Percentiles rank a stretch among this genome's conserved stretches.
These are phyloP conservation scores for Platismatia glauca DNA, from an alignment of 495 filamentous ascomycete genomes.

Conservation along the genomic window DNA sequence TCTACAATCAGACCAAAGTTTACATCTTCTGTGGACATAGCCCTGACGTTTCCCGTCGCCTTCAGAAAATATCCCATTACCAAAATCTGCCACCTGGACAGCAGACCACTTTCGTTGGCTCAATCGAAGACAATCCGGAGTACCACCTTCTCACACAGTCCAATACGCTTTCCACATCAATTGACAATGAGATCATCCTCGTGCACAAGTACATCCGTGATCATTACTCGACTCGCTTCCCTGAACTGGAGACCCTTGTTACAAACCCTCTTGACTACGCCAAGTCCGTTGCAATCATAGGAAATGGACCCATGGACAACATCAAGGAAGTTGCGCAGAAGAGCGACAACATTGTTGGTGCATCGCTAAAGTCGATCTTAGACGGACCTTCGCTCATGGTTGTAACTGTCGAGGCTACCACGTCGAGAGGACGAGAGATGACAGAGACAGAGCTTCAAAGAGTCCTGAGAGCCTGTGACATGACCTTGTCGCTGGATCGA, in stretches of 20 bases:
- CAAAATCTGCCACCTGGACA: conserved; percentile 58
- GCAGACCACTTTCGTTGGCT: conserved; percentile 54
- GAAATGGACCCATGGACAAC: conserved; percentile 85
- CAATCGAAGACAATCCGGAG: conserved; percentile 77
- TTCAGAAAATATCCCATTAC: conserved; percentile 69
- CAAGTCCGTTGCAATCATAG: conserved; percentile 86
- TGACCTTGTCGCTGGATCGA: conserved; percentile 75
- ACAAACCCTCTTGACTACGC: conserved; percentile 90
- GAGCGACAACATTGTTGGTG: conserved; percentile 63
- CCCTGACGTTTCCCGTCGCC: conserved; percentile 48
- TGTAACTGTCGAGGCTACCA: conserved; percentile 90
- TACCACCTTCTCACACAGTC: conserved; percentile 76
- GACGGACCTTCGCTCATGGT: conserved; percentile 90
- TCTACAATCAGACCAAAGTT: conserved; percentile 30
- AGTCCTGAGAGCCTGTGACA: conserved; percentile 72
- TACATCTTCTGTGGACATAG: conserved; percentile 37
- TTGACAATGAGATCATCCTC: conserved; percentile 82
- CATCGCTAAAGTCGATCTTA: conserved; percentile 66
- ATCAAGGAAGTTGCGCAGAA: conserved; percentile 67
- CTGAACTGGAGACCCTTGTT: conserved; percentile 90
- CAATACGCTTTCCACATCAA: conserved; percentile 76
- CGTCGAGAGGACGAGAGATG: conserved; percentile 71
- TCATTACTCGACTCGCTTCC: conserved; percentile 89
- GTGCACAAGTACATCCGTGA: conserved; percentile 94
- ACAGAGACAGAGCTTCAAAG: conserved; percentile 61